These are phyloP conservation scores for Pyrrhoderma lamaoense DNA, from an alignment of 1,284 basidiomycete genomes.

Conservation along the genomic window DNA sequence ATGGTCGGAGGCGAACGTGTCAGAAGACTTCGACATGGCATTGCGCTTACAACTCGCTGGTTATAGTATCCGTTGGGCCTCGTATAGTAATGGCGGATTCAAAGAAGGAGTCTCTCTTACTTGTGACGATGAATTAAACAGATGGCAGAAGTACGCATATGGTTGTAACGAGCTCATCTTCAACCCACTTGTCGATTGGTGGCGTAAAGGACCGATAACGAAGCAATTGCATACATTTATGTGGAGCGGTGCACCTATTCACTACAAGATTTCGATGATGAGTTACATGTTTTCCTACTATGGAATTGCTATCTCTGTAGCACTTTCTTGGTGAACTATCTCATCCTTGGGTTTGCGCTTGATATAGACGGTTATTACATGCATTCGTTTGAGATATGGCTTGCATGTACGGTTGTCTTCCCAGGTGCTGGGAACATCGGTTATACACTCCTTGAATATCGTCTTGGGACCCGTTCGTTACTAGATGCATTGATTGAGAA, in stretches of 20 bases:
- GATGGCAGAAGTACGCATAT: constrained; percentile 86
- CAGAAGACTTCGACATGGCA: constrained; percentile 78
- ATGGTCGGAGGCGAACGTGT: constrained; percentile 81
- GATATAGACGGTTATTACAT: constrained; percentile 63
- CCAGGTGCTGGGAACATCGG: constrained; percentile 65
- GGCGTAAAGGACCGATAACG: constrained; percentile 66
- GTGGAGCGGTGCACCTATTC: constrained; percentile 68
- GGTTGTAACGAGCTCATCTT: constrained; percentile 73
- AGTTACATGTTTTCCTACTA: constrained; percentile 87
- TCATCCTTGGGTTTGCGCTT: constrained; percentile 61
- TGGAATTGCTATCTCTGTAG: constrained; percentile 63
- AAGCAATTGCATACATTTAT: constrained; percentile 72
- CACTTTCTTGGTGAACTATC: constrained; percentile 66
- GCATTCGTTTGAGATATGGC: constrained; percentile 68
- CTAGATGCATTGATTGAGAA: constrained; percentile 54
- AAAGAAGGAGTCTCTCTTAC: constrained; percentile 85
- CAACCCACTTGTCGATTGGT: constrained; percentile 70
- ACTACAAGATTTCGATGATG: constrained; percentile 78
- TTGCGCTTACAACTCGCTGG: constrained; percentile 57
- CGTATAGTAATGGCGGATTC: constrained; percentile 74
- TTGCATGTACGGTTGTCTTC: constrained; percentile 74
- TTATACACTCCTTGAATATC: constrained; percentile 68
- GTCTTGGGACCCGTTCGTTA: constrained; percentile 56
- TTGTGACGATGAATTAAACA: constrained; percentile 71
- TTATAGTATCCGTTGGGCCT: constrained; percentile 78